Evolutionary conservation across 352 stramenopile genomes (phyloP), one percentile per base, ranked within the genome.

Genomic region (Stephanocyclus meneghinianus): DNA sequence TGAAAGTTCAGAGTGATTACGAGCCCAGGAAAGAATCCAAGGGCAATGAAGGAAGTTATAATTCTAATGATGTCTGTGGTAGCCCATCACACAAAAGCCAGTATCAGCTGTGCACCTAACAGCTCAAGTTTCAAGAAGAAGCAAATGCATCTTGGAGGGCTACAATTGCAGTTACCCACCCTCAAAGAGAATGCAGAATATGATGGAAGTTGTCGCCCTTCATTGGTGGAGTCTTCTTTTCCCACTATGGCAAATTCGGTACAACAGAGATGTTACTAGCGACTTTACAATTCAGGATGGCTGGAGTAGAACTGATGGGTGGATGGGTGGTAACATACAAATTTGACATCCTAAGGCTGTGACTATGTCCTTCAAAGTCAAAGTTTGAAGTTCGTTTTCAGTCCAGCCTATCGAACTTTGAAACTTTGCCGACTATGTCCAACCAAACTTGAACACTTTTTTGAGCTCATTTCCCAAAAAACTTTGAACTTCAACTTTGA

Each of bases 121-220:
- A 51, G 15, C 10, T 51, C 18, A 42, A 50, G 71, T 71, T 76
- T 78, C 67, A 82, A 45, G 68, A 76, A 21, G 81, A 90, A 87
- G n/a, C 50, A n/a, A n/a, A n/a, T n/a, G 56, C 48, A 66, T 79
- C 37, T 60, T 90, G 8, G 44, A 74, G 42, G 82, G 86, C 57
- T 91, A 85, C 32, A 73, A 89, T 56, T 70, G 82, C 35, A 86
- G 89, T 48, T 91, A 89, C 76, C 85, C 85, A 30, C 75, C 16
- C 89, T 86, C 70, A 56, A 65, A 63, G 76, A 87, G 57, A 85
- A n/a, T n/a, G n/a, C n/a, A n/a, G n/a, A n/a, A n/a, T n/a, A n/a
- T n/a, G n/a, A n/a, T n/a, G n/a, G n/a, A n/a, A n/a, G n/a, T n/a
- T n/a, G n/a, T n/a, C n/a, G n/a, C n/a, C n/a, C n/a, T n/a, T n/a